These are phyloP conservation scores for Phytopythium mirpurense DNA, from an alignment of 352 stramenopile genomes.

Conservation along the genomic window DNA sequence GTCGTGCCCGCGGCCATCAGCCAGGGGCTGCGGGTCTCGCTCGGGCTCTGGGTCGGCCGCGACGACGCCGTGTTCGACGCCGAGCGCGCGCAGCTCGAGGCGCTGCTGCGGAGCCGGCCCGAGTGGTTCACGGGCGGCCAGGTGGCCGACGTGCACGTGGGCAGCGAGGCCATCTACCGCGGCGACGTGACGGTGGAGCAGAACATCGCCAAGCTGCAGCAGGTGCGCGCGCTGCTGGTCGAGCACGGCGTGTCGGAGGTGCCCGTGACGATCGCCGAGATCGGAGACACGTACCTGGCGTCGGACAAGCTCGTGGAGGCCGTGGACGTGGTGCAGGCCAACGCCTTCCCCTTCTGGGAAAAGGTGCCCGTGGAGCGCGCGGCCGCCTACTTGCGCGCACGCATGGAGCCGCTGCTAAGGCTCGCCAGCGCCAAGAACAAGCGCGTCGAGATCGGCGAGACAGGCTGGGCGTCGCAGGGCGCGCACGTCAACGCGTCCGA, in stretches of 20 bases:
- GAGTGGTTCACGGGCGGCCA: conserved; percentile 16
- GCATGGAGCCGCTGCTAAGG: conserved; percentile 33
- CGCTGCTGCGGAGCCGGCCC: conserved; percentile 23
- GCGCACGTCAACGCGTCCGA: conserved; percentile 26
- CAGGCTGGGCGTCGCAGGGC: conserved; percentile 51
- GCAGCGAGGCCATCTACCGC: conserved; percentile 64
- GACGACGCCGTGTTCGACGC: conserved; percentile 28
- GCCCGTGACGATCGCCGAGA: conserved; percentile 61
- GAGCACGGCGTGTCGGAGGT: conserved; percentile 19
- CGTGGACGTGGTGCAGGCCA: conserved; percentile 53
- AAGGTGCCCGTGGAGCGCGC: conserved; percentile 26
- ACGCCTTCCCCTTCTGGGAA: conserved; percentile 74
- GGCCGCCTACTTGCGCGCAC: conserved; percentile 29
- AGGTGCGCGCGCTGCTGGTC: conserved; percentile 32
- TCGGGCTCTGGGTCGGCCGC: conserved; percentile 60
- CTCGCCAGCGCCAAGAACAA: conserved; percentile 26
- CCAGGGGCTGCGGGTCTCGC: conserved; percentile 37
- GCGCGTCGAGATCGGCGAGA: conserved; percentile 59
- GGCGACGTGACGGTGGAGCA: conserved; percentile 40
- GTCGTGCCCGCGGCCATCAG: conserved; percentile 41
- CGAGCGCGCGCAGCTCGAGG: conserved; percentile 33
- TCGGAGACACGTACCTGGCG: conserved; percentile 52
- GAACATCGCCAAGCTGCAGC: conserved; percentile 34
- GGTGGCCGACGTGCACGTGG: conserved; percentile 55
- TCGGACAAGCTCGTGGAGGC: conserved; percentile 38